These are phyloP conservation scores for Metarhizium guizhouense DNA, from an alignment of 2,329 filamentous ascomycete genomes.

Conservation along the genomic window DNA sequence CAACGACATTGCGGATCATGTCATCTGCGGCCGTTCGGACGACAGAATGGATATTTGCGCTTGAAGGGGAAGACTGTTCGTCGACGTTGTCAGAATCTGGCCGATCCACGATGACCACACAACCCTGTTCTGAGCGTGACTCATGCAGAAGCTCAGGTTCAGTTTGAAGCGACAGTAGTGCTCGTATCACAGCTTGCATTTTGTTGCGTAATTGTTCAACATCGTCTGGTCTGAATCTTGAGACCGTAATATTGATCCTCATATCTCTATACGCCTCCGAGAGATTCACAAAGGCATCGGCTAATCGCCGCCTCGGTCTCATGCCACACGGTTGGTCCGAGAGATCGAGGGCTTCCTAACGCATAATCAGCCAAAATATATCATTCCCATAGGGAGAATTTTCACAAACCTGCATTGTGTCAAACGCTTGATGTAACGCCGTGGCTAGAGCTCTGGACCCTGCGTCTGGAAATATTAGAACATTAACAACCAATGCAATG, in stretches of 20 bases:
- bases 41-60: neutral
- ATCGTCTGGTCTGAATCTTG: constrained; percentile 41
- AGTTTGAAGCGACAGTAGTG: constrained; percentile 41
- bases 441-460: constrained; percentile 43
- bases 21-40: constrained; percentile 2
- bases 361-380: neutral
- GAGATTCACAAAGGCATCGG: constrained; percentile 44
- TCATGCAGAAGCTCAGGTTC: constrained; percentile 36
- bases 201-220: constrained; percentile 41
- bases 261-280: constrained; percentile 49
- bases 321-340: constrained; percentile 9
- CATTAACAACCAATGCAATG: constrained; percentile 39
- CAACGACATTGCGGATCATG: constrained; percentile 14
- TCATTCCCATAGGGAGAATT: neutral
- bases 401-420: constrained; percentile 32
- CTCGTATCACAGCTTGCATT: constrained; percentile 45
- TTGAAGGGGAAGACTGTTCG: neutral
- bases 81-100: neutral
- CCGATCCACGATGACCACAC: constrained; percentile 10
- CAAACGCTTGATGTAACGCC: constrained; percentile 36
- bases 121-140: constrained; percentile 9
- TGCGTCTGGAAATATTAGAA: constrained; percentile 43
- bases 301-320: constrained; percentile 32
- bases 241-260: constrained; percentile 46
- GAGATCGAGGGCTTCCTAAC: constrained; percentile 22